phyloP scores from a whole-genome alignment of 139 green algal species.

The Picochlorum sp. region DNA sequence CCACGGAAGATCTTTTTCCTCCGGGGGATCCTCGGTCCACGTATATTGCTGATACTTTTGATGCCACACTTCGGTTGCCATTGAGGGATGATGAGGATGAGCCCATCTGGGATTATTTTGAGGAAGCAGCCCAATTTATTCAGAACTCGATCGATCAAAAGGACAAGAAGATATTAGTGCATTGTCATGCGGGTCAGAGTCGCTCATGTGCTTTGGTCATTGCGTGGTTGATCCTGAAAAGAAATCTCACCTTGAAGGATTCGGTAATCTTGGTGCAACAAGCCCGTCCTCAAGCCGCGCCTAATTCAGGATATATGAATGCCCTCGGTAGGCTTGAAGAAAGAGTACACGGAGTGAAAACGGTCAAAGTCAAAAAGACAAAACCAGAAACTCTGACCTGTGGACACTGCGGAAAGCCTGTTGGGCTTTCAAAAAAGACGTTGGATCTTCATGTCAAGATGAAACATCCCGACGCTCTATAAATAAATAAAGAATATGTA shows the following conservation, averaged over 20 bases:
- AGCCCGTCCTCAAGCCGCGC: conserved; percentile 44
- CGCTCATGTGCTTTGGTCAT: conserved; percentile 40
- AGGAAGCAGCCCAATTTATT: conserved; percentile 50
- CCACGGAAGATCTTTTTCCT: conserved; percentile 45
- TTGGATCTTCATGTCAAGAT: conserved; percentile 59
- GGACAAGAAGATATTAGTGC: conserved; percentile 60
- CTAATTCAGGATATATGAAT: conserved; percentile 76
- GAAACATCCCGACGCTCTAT: conserved; percentile 40
- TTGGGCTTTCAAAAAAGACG: conserved; percentile 54
- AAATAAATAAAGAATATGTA: too few species aligned
- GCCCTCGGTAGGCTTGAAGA: conserved; percentile 55
- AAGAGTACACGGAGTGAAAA: conserved; percentile 40
- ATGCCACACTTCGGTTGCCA: conserved; percentile 33
- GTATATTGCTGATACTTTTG: background rate
- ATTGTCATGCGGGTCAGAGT: conserved; percentile 80
- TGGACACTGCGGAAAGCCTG: conserved; percentile 49
- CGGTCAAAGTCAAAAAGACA: conserved; percentile 47
- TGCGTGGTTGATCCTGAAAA: conserved; percentile 28
- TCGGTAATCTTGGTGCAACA: conserved; percentile 41
- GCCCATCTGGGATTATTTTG: conserved; percentile 59
- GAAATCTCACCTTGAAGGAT: conserved; percentile 40
- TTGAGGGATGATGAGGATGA: conserved; percentile 72
- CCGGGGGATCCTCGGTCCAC: background rate
- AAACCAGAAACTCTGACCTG: conserved; percentile 53
- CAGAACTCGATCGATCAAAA: conserved; percentile 28